Base-by-base conservation (phyloP, 345 rosid genomes). In the Populus nigra region DNA sequence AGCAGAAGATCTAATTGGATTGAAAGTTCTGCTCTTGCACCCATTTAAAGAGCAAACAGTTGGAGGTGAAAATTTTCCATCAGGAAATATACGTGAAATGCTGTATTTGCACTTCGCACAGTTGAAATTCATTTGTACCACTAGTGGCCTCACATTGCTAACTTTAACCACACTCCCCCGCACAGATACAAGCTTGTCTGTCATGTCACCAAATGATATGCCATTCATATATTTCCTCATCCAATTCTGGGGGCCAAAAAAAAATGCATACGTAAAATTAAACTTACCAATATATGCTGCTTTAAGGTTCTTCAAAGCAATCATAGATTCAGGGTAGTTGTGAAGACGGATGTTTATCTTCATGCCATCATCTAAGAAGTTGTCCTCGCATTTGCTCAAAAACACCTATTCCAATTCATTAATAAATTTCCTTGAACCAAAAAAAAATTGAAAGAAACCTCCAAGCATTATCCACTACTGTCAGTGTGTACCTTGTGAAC, bases 1-100 rank as follows among this genome's bases (percentile, higher is more conserved):
- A 53, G 94, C 98, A 8, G 97, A 91, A 80, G 97, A 84, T 65
- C 98, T 91, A 80, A 93, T 62, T 72, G 97, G 98, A 65, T 47
- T 82, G 73, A 93, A 96, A 7, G 81, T 90, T 81, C 81, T 93
- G 84, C 94, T 89, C 89, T 91, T 95, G 85, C 99, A 95, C 63
- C 97, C 99, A 82, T 88, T 87, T 72, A 93, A 77, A 79, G 84
- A 82, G 81, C 98, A 95, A 35, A 78, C 67, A 68, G 76, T 67
- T 23, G 99, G 98, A 8, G 97, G 97, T 17, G 98, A 93, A 87
- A 91, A 93, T 78, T 93, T 93, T 20, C 99, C 99, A 86, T 92
- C 99, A 45, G 88, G 88, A 84, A 95, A 93, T n/a, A 80, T 80
- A 50, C 91, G 87, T 69, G 76, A 49, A 68, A 92, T 91, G 74